These are phyloP conservation scores for Boletus rubescentipes DNA, from an alignment of 768 basidiomycete species.

Conservation along the genomic window DNA sequence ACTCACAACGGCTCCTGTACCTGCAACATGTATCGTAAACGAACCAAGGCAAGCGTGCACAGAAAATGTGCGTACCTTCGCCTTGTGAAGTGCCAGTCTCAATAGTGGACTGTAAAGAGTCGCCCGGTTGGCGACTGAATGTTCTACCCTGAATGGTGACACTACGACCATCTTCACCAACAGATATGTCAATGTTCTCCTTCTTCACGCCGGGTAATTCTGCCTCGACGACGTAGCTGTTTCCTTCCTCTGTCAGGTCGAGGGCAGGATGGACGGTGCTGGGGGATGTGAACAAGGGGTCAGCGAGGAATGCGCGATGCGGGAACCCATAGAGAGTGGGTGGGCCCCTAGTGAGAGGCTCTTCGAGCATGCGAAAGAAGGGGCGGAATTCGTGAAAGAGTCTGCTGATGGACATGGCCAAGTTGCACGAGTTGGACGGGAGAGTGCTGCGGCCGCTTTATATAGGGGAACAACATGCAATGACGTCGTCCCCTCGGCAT, in stretches of 20 bases:
- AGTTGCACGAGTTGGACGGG: background rate
- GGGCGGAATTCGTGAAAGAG: constrained; percentile 71
- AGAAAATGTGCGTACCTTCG: constrained; percentile 30
- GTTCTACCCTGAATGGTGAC: constrained; percentile 72
- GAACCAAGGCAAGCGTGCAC: too few relatives aligned
- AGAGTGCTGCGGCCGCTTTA: background rate
- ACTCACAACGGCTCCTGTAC: constrained; percentile 16
- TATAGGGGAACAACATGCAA: constrained; percentile 15
- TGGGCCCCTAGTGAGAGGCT: constrained; percentile 50
- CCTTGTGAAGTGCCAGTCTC: constrained; percentile 9
- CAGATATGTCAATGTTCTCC: constrained; percentile 68
- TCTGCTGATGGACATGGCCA: constrained; percentile 62
- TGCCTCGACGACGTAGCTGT: constrained; percentile 68
- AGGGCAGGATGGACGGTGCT: constrained; percentile 51
- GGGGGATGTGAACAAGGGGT: constrained; percentile 46
- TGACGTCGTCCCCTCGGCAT: constrained; percentile 18
- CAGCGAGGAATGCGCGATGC: constrained; percentile 44
- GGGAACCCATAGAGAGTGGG: constrained; percentile 26
- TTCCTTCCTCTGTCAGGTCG: constrained; percentile 65
- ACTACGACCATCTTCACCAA: constrained; percentile 69
- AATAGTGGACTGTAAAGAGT: constrained; percentile 21
- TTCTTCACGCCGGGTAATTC: constrained; percentile 79
- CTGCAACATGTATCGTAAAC: background rate
- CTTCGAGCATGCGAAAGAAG: constrained; percentile 73
- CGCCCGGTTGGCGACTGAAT: constrained; percentile 24